Conservation (phyloP, 257 asterid genomes). For the Capsicum baccatum region DNA sequence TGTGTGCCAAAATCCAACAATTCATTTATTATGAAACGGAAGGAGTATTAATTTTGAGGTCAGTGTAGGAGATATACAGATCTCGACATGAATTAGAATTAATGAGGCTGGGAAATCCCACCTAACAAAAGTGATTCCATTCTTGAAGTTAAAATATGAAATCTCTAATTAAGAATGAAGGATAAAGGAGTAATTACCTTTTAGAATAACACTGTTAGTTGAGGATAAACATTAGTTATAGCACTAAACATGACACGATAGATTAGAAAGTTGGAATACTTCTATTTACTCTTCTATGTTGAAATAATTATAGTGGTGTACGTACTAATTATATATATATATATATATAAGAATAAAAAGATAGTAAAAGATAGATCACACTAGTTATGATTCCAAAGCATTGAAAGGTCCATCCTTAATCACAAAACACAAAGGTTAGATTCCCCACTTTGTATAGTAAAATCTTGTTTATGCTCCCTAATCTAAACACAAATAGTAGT, state of each 20-base stretch:
- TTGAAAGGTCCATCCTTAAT: slow-evolving; percentile 33
- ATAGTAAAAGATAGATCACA: slow-evolving; percentile 14
- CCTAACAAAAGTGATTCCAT: neutral
- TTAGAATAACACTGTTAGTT: neutral
- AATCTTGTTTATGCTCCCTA: slow-evolving; percentile 50
- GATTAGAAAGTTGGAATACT: slow-evolving; percentile 40
- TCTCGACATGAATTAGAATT: too few relatives aligned
- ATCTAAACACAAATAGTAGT: slow-evolving; percentile 38
- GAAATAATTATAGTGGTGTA: neutral
- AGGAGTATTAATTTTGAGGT: too few relatives aligned
- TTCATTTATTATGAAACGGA: too few relatives aligned
- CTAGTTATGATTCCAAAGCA: slow-evolving; percentile 38
- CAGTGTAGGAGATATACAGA: too few relatives aligned
- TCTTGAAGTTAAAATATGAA: neutral
- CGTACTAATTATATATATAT: neutral
- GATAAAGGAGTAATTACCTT: neutral
- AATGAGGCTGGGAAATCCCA: too few relatives aligned
- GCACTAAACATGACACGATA: slow-evolving; percentile 60
- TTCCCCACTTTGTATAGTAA: slow-evolving; percentile 30
- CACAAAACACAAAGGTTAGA: slow-evolving; percentile 38
- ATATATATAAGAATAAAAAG: neutral
- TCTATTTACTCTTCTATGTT: neutral
- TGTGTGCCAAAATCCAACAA: too few relatives aligned
- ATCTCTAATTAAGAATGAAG: neutral
- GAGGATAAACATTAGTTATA: slow-evolving; percentile 43